Percentiles rank a stretch among this genome's conserved stretches.
Conservation (phyloP, 768 basidiomycete genomes). For the Cystobasidiopsis lactophilus region DNA sequence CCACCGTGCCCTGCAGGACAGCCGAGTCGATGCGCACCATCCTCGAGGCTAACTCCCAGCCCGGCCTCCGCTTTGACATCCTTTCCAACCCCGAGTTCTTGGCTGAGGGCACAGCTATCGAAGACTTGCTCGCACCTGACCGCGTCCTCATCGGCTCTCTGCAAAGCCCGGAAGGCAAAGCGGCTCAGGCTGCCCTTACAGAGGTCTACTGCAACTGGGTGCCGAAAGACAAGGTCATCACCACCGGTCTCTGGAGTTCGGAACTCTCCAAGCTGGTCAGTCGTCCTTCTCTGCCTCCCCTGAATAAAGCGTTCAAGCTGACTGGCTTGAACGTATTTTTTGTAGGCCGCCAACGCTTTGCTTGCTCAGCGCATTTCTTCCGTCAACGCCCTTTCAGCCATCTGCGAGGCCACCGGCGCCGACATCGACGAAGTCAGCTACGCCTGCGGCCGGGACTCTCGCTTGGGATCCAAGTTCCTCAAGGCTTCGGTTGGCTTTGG, state of each 20-base stretch:
- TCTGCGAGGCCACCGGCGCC: conserved; percentile 95
- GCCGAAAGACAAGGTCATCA: conserved; percentile 55
- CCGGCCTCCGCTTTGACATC: conserved; percentile 80
- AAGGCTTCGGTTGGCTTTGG: conserved; percentile 91
- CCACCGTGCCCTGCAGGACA: conserved; percentile 93
- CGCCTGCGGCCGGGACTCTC: conserved; percentile 78
- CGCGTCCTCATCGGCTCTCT: conserved; percentile 94
- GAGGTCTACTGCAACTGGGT: conserved; percentile 95
- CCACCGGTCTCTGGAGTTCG: conserved; percentile 94
- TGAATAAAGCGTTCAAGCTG: too few relatives aligned
- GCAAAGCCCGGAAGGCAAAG: conserved; percentile 60
- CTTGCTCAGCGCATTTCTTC: conserved; percentile 97
- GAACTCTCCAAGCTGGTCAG: conserved; percentile 72
- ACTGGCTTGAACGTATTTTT: neutral
- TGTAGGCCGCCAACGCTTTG: conserved; percentile 87
- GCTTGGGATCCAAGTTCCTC: conserved; percentile 85
- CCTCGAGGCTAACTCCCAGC: conserved; percentile 90
- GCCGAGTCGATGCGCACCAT: conserved; percentile 99
- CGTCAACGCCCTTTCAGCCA: conserved; percentile 89
- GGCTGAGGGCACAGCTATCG: conserved; percentile 90
- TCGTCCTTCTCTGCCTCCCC: neutral
- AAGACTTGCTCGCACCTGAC: conserved; percentile 69
- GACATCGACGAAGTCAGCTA: conserved; percentile 94
- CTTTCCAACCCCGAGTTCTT: conserved; percentile 99
- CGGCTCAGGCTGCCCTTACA: conserved; percentile 51